These are phyloP conservation scores for Euphorbia corollata DNA, from an alignment of 441 rosid species.

Conservation along the genomic window DNA sequence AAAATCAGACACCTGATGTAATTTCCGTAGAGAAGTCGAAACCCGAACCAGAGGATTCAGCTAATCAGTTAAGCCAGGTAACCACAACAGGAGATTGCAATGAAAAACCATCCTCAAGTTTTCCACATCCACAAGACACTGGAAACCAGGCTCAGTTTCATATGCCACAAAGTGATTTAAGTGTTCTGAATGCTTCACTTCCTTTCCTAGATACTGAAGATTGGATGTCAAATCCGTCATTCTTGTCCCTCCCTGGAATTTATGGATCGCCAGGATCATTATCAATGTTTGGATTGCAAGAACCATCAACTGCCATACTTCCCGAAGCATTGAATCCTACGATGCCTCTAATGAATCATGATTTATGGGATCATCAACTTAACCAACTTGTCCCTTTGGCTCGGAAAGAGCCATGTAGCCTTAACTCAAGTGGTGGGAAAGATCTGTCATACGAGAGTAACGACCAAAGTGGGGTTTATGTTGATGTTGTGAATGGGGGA, in stretches of 20 bases:
- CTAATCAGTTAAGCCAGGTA: conserved; percentile 43
- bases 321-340: conserved; percentile 41
- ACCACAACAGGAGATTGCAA: conserved; percentile 7
- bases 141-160: conserved; percentile 31
- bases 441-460: conserved; percentile 61
- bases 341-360: conserved; percentile 41
- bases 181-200: conserved; percentile 33
- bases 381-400: conserved; percentile 48
- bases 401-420: conserved; percentile 50
- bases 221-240: conserved; percentile 42
- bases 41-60: conserved; percentile 37
- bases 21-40: conserved; percentile 26
- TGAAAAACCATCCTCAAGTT: conserved; percentile 20
- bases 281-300: conserved; percentile 42
- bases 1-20: conserved; percentile 23
- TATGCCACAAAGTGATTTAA: conserved; percentile 38
- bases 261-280: conserved; percentile 39
- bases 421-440: conserved; percentile 51
- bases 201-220: conserved; percentile 56
- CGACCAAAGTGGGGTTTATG: conserved; percentile 50
- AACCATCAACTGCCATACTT: conserved; percentile 29
- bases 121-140: conserved; percentile 22
- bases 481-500: conserved; percentile 55
- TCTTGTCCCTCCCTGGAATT: conserved; percentile 40
- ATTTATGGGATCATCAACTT: conserved; percentile 66